Conservation (phyloP, 768 basidiomycete species). For the Lactifluus pinguis region DNA sequence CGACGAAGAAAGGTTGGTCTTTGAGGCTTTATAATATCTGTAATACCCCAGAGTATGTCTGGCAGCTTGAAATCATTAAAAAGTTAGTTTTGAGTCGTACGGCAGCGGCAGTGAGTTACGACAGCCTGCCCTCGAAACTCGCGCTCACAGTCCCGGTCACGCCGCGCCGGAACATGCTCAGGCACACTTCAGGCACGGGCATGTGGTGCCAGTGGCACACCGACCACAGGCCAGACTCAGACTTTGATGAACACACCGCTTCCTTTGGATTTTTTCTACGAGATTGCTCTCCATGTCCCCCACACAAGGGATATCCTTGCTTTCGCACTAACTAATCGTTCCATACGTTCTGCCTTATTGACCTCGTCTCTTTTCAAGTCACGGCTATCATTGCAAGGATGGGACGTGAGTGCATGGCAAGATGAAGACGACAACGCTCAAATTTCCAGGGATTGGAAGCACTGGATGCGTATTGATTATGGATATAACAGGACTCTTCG, state of each 20-base stretch:
- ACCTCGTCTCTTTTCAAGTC: conserved; percentile 4
- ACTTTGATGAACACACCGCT: not conserved
- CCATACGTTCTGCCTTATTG: not conserved
- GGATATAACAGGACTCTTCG: not conserved
- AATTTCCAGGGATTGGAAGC: not conserved
- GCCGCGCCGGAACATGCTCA: no score
- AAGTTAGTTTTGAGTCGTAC: no score
- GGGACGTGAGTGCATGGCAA: conserved; percentile 2
- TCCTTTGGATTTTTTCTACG: not conserved
- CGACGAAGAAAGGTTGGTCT: no score
- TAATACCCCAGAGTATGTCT: no score
- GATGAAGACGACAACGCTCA: not conserved
- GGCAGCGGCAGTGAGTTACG: no score
- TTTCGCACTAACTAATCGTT: not conserved
- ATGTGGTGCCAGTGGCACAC: no score
- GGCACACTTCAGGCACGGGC: no score
- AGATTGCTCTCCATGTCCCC: conserved; percentile 8
- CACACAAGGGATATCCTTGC: not conserved
- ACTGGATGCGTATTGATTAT: not conserved
- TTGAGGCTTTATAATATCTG: no score
- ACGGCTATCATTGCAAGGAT: not conserved
- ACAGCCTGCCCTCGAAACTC: no score
- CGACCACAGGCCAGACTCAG: no score
- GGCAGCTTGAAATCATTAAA: no score
- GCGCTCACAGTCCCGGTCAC: no score